Evolutionary conservation across 1,284 basidiomycete species (phyloP), one percentile per base, ranked within the genome.

Genomic region (Boletus semigastroideus): DNA sequence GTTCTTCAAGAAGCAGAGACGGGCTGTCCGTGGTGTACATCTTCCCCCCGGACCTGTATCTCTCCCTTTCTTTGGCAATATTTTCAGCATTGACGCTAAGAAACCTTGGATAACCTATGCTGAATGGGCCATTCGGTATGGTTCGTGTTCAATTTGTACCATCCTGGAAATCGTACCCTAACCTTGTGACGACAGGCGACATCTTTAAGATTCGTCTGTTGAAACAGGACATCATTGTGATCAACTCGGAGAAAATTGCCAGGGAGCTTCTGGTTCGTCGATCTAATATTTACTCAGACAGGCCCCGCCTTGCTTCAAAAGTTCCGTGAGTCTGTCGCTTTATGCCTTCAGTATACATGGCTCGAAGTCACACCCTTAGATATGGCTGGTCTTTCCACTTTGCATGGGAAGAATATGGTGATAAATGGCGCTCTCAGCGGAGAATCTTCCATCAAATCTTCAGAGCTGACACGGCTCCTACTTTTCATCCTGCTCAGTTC

Each of bases 391-490:
- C 49, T n/a, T 68, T 67, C 49, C 59, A 52, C 33, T 52, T 69
- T 30, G 52, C 16, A 6, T 64, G 51, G 42, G 31, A 45, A 37
- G 45, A 22, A 27, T 68, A 66, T 13, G 57, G 59, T 4, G 52
- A 60, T 31, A n/a, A 22, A 10, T 66, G 67, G 64, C 64, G 67
- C 11, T 48, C 42, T 7, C 53, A 63, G 16, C 56, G 62, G 48
- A 54, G 53, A 37, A 41, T 67, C 1, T 68, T 66, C 34, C 66
- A 69, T 33, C 66, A 69, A 27, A 39, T 54, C 11, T 69, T 69
- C 31, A 52, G 58, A 39, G 47, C 57, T 7, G 60, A 69, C 36
- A 54, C 64, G 1, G 19, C 56, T 0, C 22, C 48, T 31, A 12
- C 40, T 9, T 59, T 54, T 33, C 64, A 27, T 36, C 64, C 62